These are phyloP conservation scores for Alternaria postmessia DNA, from an alignment of 2,329 filamentous ascomycete genomes.

Conservation along the genomic window DNA sequence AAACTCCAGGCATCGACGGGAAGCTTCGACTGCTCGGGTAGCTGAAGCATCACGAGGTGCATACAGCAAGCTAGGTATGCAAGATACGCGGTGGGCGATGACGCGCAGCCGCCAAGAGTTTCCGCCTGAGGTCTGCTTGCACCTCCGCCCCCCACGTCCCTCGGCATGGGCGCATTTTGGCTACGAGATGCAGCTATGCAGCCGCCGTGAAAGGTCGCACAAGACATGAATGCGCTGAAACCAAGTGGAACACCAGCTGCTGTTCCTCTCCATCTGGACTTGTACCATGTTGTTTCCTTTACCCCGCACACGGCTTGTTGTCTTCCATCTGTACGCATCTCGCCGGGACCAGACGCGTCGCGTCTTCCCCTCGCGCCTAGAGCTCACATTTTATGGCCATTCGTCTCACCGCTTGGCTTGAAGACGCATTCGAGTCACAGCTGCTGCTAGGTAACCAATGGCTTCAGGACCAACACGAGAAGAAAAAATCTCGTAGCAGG, in stretches of 20 bases:
- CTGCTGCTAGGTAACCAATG: conserved; percentile 34
- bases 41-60: conserved; percentile 12
- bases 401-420: conserved; percentile 33
- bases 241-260: not conserved
- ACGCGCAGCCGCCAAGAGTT: conserved; percentile 20
- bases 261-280: not conserved
- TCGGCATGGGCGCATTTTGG: not conserved
- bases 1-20: conserved; percentile 6
- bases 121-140: not conserved
- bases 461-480: conserved; percentile 25
- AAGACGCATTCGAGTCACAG: conserved; percentile 28
- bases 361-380: conserved; percentile 14
- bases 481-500: conserved; percentile 14
- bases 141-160: conserved; percentile 1
- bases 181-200: not conserved
- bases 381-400: conserved; percentile 21
- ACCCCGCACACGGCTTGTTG: not conserved
- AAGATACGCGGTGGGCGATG: conserved; percentile 14
- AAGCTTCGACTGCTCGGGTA: conserved; percentile 6
- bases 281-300: not conserved
- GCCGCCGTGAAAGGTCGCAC: conserved; percentile 7
- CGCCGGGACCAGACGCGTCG: conserved; percentile 20
- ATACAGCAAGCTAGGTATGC: conserved; percentile 1
- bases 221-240: not conserved
- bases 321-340: not conserved